Conservation (phyloP, 495 filamentous ascomycete species). For the Friedmanniomyces endolithicus region DNA sequence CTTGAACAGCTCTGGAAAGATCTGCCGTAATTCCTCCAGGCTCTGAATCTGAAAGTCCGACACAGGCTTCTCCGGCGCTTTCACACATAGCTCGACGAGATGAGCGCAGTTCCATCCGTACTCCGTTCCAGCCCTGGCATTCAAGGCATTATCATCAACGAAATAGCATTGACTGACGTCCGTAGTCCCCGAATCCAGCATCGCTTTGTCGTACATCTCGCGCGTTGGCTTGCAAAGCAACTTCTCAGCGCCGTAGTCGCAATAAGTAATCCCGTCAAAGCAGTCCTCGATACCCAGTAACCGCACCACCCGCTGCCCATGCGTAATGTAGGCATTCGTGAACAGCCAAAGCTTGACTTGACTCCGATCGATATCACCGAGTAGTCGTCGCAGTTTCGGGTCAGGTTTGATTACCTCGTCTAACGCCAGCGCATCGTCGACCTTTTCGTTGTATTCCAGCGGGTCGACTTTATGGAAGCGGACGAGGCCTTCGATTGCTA, state of each 20-base stretch:
- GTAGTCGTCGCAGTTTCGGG: conserved; percentile 56
- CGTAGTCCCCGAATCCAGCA: conserved; percentile 34
- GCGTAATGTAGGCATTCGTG: conserved; percentile 89
- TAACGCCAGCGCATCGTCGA: conserved; percentile 89
- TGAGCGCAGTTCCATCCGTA: conserved; percentile 73
- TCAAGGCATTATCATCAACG: conserved; percentile 75
- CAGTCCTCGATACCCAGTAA: conserved; percentile 72
- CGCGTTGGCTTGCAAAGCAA: conserved; percentile 75
- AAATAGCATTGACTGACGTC: conserved; percentile 57
- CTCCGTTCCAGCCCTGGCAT: conserved; percentile 56
- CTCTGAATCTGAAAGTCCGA: conserved; percentile 56
- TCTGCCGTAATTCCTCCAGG: conserved; percentile 55
- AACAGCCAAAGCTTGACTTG: conserved; percentile 89
- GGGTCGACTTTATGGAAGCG: conserved; percentile 92
- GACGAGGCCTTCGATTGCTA: conserved; percentile 91
- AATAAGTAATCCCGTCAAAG: conserved; percentile 89
- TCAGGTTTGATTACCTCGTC: conserved; percentile 70
- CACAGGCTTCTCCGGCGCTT: conserved; percentile 44
- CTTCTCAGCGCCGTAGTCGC: conserved; percentile 58
- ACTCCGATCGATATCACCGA: conserved; percentile 60
- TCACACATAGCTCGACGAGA: conserved; percentile 60
- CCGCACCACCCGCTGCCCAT: conserved; percentile 68
- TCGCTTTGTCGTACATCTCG: conserved; percentile 73
- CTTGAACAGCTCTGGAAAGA: conserved; percentile 60
- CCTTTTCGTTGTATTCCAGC: conserved; percentile 83